phyloP scores from a whole-genome alignment of 1,139 yeast species.

The Taphrina flavorubra region DNA sequence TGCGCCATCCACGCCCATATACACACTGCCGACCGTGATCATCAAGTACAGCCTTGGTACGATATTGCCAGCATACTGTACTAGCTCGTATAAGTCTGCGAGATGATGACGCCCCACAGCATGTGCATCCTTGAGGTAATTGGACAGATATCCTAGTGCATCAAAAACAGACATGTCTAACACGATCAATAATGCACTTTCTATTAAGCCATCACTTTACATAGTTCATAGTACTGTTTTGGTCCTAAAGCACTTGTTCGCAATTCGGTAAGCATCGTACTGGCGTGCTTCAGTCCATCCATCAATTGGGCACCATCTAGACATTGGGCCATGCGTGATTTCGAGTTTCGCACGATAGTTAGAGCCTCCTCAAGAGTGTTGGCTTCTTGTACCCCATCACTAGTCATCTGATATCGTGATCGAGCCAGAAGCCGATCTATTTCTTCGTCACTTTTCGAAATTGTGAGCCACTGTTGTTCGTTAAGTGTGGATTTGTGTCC shows the following conservation, averaged over 20 bases:
- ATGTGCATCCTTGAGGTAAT: constrained; percentile 69
- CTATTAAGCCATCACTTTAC: constrained; percentile 55
- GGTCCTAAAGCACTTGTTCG: constrained; percentile 80
- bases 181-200: background rate
- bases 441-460: constrained; percentile 17
- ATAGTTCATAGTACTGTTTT: constrained; percentile 90
- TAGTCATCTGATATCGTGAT: constrained; percentile 27
- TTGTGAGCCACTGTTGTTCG: constrained; percentile 1
- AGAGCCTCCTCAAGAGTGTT: constrained; percentile 60
- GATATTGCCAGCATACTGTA: constrained; percentile 86
- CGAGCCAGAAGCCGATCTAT: constrained; percentile 26
- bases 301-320: constrained; percentile 74
- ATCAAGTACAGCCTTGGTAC: constrained; percentile 89
- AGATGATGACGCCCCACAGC: constrained; percentile 66
- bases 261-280: constrained; percentile 79
- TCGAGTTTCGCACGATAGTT: constrained; percentile 69
- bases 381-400: constrained; percentile 27
- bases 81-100: constrained; percentile 90
- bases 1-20: constrained; percentile 66
- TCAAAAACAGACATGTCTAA: constrained; percentile 66
- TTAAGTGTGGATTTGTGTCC: too few species aligned
- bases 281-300: constrained; percentile 88
- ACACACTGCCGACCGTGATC: constrained; percentile 81
- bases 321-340: constrained; percentile 75
- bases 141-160: constrained; percentile 72